A percentile compares a stretch with the other conserved stretches of the same genome.
Evolutionary conservation across 768 basidiomycete species (phyloP).

Genomic region (Tricholoma bakamatsutake): DNA sequence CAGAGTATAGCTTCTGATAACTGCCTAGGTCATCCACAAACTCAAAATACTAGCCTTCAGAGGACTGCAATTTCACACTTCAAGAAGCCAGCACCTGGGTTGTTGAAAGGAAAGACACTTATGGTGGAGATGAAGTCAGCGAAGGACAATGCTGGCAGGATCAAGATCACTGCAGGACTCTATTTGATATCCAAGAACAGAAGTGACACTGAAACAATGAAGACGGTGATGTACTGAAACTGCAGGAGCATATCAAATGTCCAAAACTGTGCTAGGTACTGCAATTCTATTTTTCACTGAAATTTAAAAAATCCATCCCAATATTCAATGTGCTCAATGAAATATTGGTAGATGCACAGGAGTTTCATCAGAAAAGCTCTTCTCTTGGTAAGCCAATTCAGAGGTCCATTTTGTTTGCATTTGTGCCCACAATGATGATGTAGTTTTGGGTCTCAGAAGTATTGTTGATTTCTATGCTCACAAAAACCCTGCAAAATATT

Average conservation of each 20-base stretch:
- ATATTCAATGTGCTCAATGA: background rate
- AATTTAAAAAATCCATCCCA: background rate
- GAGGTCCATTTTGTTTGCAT: background rate
- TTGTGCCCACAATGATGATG: background rate
- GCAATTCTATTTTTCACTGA: background rate
- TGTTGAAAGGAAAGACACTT: background rate
- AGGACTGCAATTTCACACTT: conserved; percentile 5
- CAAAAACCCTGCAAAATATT: background rate
- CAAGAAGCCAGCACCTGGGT: conserved; percentile 14
- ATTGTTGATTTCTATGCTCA: background rate
- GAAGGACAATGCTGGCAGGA: background rate
- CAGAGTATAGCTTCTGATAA: background rate
- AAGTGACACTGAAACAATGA: background rate
- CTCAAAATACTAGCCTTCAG: conserved; percentile 1
- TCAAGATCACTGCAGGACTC: background rate
- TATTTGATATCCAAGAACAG: background rate
- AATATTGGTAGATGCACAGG: background rate
- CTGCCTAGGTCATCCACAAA: background rate
- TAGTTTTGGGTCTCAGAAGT: background rate
- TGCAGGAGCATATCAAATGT: background rate
- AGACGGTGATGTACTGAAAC: background rate
- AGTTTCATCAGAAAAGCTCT: background rate
- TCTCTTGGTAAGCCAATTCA: background rate
- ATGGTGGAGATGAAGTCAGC: background rate
- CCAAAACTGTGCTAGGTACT: background rate